These are phyloP conservation scores for Xylariaceae sp. DNA, from an alignment of 2,329 filamentous ascomycete species.

Conservation along the genomic window DNA sequence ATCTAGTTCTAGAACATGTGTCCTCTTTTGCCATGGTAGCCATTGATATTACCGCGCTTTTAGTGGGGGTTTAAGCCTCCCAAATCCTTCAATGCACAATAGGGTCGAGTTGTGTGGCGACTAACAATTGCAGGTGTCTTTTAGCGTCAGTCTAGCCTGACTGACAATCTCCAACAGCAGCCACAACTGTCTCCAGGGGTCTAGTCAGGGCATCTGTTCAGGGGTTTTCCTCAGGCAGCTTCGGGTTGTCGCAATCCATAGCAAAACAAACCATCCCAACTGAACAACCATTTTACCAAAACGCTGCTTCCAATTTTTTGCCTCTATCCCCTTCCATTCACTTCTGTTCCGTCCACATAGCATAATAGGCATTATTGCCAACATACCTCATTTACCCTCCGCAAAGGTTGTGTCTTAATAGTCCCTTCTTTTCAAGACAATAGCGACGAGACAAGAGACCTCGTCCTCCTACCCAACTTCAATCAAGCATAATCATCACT, in stretches of 20 bases:
- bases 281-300: slow-evolving; percentile 5
- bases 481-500: too few species aligned
- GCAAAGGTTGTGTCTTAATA: too few species aligned
- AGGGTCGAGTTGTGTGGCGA: too few species aligned
- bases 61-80: slow-evolving; percentile 1
- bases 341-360: slow-evolving; percentile 14
- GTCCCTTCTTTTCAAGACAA: too few species aligned
- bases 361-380: slow-evolving; percentile 7
- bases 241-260: background rate
- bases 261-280: slow-evolving; percentile 3
- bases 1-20: slow-evolving; percentile 17
- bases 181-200: background rate
- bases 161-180: too few species aligned
- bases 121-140: too few species aligned
- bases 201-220: background rate
- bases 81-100: too few species aligned
- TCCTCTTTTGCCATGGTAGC: slow-evolving; percentile 13
- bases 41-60: background rate
- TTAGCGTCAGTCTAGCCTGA: background rate
- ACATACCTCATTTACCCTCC: too few species aligned
- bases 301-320: slow-evolving; percentile 2
- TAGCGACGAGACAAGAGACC: too few species aligned
- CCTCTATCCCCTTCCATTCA: slow-evolving; percentile 18
- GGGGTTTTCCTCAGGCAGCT: too few species aligned
- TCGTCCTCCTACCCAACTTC: too few species aligned